Evolutionary conservation across 495 filamentous ascomycete genomes (phyloP), one percentile per base, ranked within the genome.

Genomic region (Aspergillus diversus): DNA sequence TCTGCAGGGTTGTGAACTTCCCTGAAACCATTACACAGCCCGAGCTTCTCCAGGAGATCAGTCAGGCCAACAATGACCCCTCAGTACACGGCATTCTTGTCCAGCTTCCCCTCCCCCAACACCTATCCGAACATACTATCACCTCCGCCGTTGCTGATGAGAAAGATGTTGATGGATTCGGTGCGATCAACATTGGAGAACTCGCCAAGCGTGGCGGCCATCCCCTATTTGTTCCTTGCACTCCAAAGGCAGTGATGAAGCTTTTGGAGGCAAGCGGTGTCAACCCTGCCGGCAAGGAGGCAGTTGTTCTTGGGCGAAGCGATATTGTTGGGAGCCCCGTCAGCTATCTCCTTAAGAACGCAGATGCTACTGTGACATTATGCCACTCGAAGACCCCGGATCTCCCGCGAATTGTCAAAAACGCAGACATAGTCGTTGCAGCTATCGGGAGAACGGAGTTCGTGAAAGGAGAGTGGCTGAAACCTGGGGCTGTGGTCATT

Each of bases 161-260:
- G 77, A 99, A 99, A 79, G 95, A 98, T 84, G 95, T 99, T 33
- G 95, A 99, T 81, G 95, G 95, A 60, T 99, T 99, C 73, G 94
- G 96, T 46, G 87, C 90, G 33, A 81, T 84, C 64, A 98, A 97
- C 75, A 97, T 98, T 69, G 95, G 95, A 57, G 93, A 97, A 73
- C 84, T 99, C 65, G 93, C 96, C 59, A 98, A 98, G 83, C 88
- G 92, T 63, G 92, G 95, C 47, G 94, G 93, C 16, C 82, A 83
- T 53, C 96, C 95, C 21, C 82, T 90, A 39, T 99, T 98, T 75
- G 85, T 87, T 57, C 95, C 95, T 46, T 99, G 95, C 81, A 99
- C 95, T 3, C 96, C 95, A 8, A 92, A 97, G 78, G 95, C 95
- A 63, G 91, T 98, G 60, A 98, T 98, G 92, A 90, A 91, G 42